Evolutionary conservation across 495 filamentous ascomycete species (phyloP).

Genomic region (Aspergillus olivimuriae): DNA sequence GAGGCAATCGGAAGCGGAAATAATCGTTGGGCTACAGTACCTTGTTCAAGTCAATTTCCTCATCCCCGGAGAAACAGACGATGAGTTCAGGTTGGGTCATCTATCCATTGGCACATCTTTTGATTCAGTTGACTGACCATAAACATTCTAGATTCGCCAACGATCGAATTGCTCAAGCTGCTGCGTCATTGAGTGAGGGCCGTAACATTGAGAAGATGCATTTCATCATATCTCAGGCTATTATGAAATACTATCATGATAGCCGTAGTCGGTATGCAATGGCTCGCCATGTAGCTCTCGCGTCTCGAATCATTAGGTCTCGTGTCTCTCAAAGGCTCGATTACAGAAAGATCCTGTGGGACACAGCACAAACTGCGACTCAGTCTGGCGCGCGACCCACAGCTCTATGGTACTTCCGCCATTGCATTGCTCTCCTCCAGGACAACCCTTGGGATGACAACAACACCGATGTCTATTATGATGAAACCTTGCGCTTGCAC

Average conservation of each 20-base stretch:
- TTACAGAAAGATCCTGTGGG: constrained; percentile 67
- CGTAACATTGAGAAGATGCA: constrained; percentile 71
- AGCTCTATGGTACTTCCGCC: constrained; percentile 69
- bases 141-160: constrained; percentile 57
- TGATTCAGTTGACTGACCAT: not conserved
- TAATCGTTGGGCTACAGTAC: constrained; percentile 69
- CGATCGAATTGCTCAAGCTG: constrained; percentile 74
- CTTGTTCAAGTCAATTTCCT: constrained; percentile 72
- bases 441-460: constrained; percentile 68
- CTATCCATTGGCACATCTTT: constrained; percentile 26
- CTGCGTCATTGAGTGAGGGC: constrained; percentile 61
- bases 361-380: constrained; percentile 66
- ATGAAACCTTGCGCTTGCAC: constrained; percentile 73
- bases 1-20: constrained; percentile 42
- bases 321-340: constrained; percentile 50
- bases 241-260: constrained; percentile 61
- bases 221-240: constrained; percentile 71
- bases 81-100: constrained; percentile 60
- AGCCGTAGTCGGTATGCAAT: constrained; percentile 60
- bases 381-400: constrained; percentile 75
- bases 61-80: constrained; percentile 68
- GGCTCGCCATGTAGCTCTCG: constrained; percentile 69
- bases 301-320: constrained; percentile 63
- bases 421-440: constrained; percentile 72
- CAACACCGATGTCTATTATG: constrained; percentile 66